Conservation (phyloP, 305 asterid genomes). For the Plantago coronopus region DNA sequence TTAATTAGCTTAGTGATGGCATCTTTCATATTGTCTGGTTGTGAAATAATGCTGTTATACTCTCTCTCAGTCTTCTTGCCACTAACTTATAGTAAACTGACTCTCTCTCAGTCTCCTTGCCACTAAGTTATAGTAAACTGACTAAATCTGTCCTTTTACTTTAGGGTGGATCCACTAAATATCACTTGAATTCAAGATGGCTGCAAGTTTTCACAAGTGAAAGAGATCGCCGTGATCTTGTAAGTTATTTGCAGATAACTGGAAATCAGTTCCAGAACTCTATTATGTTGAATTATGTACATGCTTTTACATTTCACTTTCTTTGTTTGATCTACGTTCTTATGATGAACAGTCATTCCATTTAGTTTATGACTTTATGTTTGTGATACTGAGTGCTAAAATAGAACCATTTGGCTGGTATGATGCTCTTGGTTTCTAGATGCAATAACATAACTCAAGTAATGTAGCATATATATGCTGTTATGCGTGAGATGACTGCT, state of each 20-base stretch:
- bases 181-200: slow-evolving; percentile 90
- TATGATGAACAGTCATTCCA: not conserved
- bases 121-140: not conserved
- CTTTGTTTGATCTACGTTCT: not conserved
- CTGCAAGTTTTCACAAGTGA: slow-evolving; percentile 87
- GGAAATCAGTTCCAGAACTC: too few species aligned
- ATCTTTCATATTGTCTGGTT: slow-evolving; percentile 1
- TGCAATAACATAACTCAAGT: slow-evolving; percentile 16
- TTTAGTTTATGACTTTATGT: not conserved
- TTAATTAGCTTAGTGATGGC: slow-evolving; percentile 12
- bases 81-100: not conserved
- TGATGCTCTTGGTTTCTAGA: slow-evolving; percentile 18
- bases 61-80: too few species aligned
- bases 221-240: slow-evolving; percentile 99
- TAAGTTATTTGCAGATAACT: slow-evolving; percentile 37
- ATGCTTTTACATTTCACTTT: not conserved
- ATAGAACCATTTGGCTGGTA: slow-evolving; percentile 12
- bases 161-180: slow-evolving; percentile 94
- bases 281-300: not conserved
- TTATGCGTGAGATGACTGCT: slow-evolving; percentile 7
- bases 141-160: slow-evolving; percentile 20
- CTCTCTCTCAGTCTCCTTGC: slow-evolving; percentile 9
- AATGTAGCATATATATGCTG: not conserved
- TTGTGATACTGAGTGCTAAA: too few species aligned
- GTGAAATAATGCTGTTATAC: not conserved